These are phyloP conservation scores for Kwoniella sp. DNA, from an alignment of 768 basidiomycete genomes.

Conservation along the genomic window DNA sequence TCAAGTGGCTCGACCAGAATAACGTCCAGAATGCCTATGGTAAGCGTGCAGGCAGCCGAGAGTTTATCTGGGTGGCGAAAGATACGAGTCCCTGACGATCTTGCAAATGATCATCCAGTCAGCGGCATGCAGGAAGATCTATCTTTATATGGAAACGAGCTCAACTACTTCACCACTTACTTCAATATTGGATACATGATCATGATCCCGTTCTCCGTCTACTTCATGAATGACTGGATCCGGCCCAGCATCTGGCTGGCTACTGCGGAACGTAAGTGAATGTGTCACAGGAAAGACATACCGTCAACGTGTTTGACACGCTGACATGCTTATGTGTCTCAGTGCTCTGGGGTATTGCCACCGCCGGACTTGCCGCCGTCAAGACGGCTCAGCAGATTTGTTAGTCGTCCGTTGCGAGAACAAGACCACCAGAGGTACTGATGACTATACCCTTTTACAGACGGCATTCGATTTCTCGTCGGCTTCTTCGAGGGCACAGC, in stretches of 20 bases:
- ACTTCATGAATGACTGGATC: neutral
- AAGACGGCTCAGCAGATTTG: neutral
- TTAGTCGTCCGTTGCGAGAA: too few relatives aligned
- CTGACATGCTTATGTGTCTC: neutral
- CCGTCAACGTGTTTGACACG: too few relatives aligned
- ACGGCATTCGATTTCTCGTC: slow-evolving; percentile 2
- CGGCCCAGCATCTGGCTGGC: slow-evolving; percentile 10
- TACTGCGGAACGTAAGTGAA: slow-evolving; percentile 5
- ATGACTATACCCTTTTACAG: slow-evolving; percentile 7
- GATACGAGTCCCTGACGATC: neutral
- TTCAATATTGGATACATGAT: slow-evolving; percentile 11
- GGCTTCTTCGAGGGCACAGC: slow-evolving; percentile 10
- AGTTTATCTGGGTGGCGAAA: neutral
- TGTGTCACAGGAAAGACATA: neutral
- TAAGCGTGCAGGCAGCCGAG: slow-evolving; percentile 5
- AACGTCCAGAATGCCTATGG: neutral
- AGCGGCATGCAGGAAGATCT: slow-evolving; percentile 22
- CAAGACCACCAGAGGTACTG: too few relatives aligned
- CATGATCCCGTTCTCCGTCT: neutral
- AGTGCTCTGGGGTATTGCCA: slow-evolving; percentile 10
- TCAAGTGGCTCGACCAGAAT: slow-evolving; percentile 3
- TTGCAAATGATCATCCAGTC: slow-evolving; percentile 4
- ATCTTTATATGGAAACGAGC: slow-evolving; percentile 2
- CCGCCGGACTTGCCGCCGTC: neutral
- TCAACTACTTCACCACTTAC: slow-evolving; percentile 6